Conservation (phyloP, 2,329 filamentous ascomycete species). For the Colletotrichum sp. region DNA sequence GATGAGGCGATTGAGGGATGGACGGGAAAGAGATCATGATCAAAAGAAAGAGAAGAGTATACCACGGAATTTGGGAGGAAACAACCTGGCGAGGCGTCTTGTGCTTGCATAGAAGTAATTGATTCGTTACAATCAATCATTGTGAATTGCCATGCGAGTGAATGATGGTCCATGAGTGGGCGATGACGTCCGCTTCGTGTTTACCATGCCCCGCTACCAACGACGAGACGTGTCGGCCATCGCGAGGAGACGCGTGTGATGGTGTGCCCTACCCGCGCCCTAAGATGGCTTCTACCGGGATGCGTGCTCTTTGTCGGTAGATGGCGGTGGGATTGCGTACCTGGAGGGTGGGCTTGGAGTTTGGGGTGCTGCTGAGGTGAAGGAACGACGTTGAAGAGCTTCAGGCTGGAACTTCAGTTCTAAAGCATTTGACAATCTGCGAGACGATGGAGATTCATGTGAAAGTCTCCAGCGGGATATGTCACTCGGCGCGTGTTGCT, state of each 20-base stretch:
- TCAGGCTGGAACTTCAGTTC: rapidly evolving
- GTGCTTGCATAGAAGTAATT: constrained; percentile 12
- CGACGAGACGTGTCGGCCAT: neutral
- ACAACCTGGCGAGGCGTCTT: constrained; percentile 13
- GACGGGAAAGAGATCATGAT: neutral
- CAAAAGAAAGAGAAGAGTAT: neutral
- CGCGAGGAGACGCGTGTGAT: constrained; percentile 1
- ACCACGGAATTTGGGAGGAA: constrained; percentile 1
- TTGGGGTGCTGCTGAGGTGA: neutral
- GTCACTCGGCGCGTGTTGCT: neutral
- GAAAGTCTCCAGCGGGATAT: neutral
- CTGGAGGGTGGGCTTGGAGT: neutral
- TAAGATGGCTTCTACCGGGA: neutral
- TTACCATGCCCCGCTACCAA: neutral
- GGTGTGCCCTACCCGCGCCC: constrained; percentile 1
- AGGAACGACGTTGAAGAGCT: rapidly evolving
- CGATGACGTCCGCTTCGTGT: neutral
- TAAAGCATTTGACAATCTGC: rapidly evolving
- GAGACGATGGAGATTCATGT: neutral
- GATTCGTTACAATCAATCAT: neutral
- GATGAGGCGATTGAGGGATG: constrained; percentile 9
- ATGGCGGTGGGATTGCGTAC: neutral
- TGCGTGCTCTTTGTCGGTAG: neutral
- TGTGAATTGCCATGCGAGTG: rapidly evolving
- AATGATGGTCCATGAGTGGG: neutral